Percentiles rank a stretch among this genome's conserved stretches.
These are phyloP conservation scores for Rhynchospora breviuscula DNA, from an alignment of 176 grass and related monocot species.

Conservation along the genomic window DNA sequence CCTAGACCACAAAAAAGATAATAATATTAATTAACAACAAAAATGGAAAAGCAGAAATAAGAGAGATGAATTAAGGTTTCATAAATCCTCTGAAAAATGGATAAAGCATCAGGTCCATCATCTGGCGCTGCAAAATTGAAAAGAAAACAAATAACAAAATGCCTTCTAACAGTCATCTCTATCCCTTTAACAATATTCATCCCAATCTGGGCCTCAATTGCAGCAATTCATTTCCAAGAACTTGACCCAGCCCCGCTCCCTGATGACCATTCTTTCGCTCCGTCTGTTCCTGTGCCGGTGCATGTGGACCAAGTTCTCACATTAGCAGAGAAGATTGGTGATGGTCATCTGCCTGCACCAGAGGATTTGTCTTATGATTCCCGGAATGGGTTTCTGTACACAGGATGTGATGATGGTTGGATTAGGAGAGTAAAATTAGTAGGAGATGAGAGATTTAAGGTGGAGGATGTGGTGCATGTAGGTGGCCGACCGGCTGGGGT, in stretches of 20 bases:
- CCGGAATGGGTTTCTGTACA: slow-evolving; percentile 15
- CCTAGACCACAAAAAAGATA: neutral
- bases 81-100: neutral
- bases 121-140: neutral
- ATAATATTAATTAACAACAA: neutral
- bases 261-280: slow-evolving; percentile 10
- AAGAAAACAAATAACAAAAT: neutral
- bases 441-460: neutral
- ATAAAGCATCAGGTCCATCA: neutral
- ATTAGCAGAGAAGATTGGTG: neutral
- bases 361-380: slow-evolving; percentile 15
- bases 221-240: neutral
- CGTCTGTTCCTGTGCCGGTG: neutral
- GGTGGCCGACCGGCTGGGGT: slow-evolving; percentile 1
- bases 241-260: neutral
- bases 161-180: neutral
- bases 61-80: neutral
- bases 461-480: neutral
- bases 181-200: neutral
- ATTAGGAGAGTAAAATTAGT: slow-evolving; percentile 19
- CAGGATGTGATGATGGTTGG: slow-evolving; percentile 20
- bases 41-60: neutral
- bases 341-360: neutral
- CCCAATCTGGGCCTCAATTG: neutral
- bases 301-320: slow-evolving; percentile 8